Base-by-base conservation (phyloP, 2,329 filamentous ascomycete species). In the Elsinoe arachidis region DNA sequence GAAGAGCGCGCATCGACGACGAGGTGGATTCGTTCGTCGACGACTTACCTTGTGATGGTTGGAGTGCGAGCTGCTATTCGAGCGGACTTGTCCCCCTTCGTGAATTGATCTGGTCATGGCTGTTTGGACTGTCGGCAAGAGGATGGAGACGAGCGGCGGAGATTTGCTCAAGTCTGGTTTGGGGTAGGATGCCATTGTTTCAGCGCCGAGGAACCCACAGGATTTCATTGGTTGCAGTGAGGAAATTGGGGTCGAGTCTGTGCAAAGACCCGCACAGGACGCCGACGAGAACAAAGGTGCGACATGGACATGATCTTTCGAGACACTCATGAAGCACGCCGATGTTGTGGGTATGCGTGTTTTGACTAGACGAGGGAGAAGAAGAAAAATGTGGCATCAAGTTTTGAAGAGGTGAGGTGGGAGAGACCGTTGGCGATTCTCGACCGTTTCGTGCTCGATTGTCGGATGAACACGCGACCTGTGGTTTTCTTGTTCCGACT, bases 121-220 rank as follows among this genome's bases (percentile, higher is more conserved):
- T 39, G 49, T 53, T 15, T 39, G 35, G 35, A n/a, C 17, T 39
- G 17, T 33, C 33, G 17, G n/a, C 14, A n/a, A 17, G 9, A 37
- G 19, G 19, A 39, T 39, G 49, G 30, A 34, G 17, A 10, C 15
- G 49, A 53, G 49, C 49, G 49, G 49, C 34, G 49, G 49, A 53
- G 34, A 53, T 53, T 53, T 37, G 30, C 30, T 38, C 49, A 53
- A 53, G 49, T 34, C 49, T 53, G 49, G 49, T 53, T 53, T 53
- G 49, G 33, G 33, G 33, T n/a, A 53, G 49, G 49, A 53, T 53
- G 49, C 34, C 49, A 53, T 53, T 53, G 49, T 53, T 53, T 53
- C 49, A 53, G 33, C 49, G 49, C 49, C 49, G 49, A 33, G 34
- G 17, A 35, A 33, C 49, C 33, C 33, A 39, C 3, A 19, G 33